Evolutionary conservation across 257 asterid genomes (phyloP), one percentile per base, ranked within the genome.

Genomic region (Solanum lycopersicoides): DNA sequence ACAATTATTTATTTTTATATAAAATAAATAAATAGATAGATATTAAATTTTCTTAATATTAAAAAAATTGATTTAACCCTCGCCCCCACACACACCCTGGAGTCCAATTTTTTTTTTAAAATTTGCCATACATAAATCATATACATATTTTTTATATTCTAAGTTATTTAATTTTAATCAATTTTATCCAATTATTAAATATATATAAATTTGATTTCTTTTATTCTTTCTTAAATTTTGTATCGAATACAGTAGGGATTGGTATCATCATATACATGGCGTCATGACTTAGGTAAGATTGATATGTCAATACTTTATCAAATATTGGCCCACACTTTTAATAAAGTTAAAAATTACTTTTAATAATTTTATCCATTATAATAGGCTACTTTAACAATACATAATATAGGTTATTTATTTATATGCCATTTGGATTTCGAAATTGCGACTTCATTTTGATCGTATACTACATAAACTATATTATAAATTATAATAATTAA

Each of bases 21-120:
- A 53, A 28, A 1, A 53, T 56, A 53, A 18, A 53, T 18, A 56
- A 7, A 56, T 45, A 45, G 0, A 44, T 45, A 12, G 18, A 45
- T 56, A 4, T 56, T 56, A 1, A 0, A 18, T 56, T 56, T 56
- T 56, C 2, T 56, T 50, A 50, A 50, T 50, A 50, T 50, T 37
- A 37, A 35, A 35, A 35, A 35, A 35, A 35, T 35, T 35, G 47
- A 42, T 41, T 10, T 9, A 28, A 28, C 30, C 30, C 30, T 28
- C 30, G 30, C 0, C 50, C 15, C 23, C 63, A 0, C 9, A 1
- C 10, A 6, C n/a, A 10, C 10, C n/a, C 4, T 12, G 4, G n/a
- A 56, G n/a, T 56, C 2, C 11, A 56, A 18, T 56, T 56, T 56
- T 56, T 15, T 21, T 50, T 50, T 50, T 50, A 15, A 15, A 50